Evolutionary conservation across 192 early-diverging fungal species (phyloP).

Genomic region (Linderina pennispora): DNA sequence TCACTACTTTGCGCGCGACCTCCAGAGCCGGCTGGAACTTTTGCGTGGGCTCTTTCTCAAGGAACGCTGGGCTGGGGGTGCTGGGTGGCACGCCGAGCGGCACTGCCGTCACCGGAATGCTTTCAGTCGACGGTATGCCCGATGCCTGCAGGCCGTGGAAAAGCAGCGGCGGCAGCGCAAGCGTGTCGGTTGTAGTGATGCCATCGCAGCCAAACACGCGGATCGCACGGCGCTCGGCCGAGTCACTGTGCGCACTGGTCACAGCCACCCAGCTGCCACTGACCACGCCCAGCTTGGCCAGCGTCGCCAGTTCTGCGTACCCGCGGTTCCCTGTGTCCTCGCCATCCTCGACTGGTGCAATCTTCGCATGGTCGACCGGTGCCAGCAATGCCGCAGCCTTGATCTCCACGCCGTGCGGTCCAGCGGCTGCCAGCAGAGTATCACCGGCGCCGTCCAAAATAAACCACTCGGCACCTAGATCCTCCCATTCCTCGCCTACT

Average conservation of each 20-base stretch:
- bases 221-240: conserved; percentile 17
- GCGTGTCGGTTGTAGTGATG: not conserved
- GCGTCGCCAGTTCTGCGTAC: conserved; percentile 26
- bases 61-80: conserved; percentile 11
- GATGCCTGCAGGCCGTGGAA: conserved; percentile 13
- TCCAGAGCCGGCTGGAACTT: conserved; percentile 21
- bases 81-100: conserved; percentile 25
- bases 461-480: conserved; percentile 43
- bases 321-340: conserved; percentile 34
- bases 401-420: not conserved
- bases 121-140: too few species aligned
- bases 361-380: conserved; percentile 8
- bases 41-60: not conserved
- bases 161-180: conserved; percentile 35
- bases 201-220: conserved; percentile 29
- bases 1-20: conserved; percentile 22
- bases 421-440: conserved; percentile 4
- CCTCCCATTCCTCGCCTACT: conserved; percentile 23
- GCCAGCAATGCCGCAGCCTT: conserved; percentile 6
- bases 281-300: conserved; percentile 29
- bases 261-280: conserved; percentile 41
- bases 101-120: conserved; percentile 5
- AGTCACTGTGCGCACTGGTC: not conserved
- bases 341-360: conserved; percentile 14
- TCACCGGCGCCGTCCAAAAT: conserved; percentile 30